phyloP scores from a whole-genome alignment of 1,139 yeast species.

The Geotrichum candidum region DNA sequence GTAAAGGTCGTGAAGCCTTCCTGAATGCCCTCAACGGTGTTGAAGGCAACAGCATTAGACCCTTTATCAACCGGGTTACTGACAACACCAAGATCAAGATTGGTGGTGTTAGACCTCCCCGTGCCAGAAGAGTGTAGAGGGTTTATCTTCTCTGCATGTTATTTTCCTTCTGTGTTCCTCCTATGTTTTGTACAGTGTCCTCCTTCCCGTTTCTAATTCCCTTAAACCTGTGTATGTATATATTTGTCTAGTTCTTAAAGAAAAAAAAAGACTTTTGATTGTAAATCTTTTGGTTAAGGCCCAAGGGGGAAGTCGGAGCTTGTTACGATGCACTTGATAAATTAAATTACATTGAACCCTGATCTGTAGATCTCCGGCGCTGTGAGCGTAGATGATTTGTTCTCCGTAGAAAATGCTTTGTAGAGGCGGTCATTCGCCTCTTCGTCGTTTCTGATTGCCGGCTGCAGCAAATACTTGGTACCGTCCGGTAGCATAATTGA shows the following conservation, averaged over 20 bases:
- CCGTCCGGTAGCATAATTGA: not conserved
- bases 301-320: no score
- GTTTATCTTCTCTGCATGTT: not conserved
- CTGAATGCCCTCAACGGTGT: slow-evolving; percentile 79
- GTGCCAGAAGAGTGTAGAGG: slow-evolving; percentile 63
- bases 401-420: slow-evolving; percentile 12
- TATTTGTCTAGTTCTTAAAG: not conserved
- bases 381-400: not conserved
- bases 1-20: slow-evolving; percentile 87
- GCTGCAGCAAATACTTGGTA: no score
- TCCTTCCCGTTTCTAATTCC: not conserved
- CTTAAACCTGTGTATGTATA: not conserved
- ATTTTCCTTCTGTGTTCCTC: not conserved
- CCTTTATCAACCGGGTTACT: slow-evolving; percentile 58
- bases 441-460: not conserved
- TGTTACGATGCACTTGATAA: no score
- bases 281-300: no score
- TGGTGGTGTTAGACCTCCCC: slow-evolving; percentile 89
- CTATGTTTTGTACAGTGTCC: not conserved
- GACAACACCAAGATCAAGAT: slow-evolving; percentile 79
- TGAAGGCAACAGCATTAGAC: slow-evolving; percentile 70
- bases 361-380: slow-evolving; percentile 7
- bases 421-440: not conserved
- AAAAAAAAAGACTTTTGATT: not conserved
- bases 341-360: slow-evolving; percentile 11